Conservation (phyloP, 2,329 filamentous ascomycete species). For the Conoideocrella luteorostrata region DNA sequence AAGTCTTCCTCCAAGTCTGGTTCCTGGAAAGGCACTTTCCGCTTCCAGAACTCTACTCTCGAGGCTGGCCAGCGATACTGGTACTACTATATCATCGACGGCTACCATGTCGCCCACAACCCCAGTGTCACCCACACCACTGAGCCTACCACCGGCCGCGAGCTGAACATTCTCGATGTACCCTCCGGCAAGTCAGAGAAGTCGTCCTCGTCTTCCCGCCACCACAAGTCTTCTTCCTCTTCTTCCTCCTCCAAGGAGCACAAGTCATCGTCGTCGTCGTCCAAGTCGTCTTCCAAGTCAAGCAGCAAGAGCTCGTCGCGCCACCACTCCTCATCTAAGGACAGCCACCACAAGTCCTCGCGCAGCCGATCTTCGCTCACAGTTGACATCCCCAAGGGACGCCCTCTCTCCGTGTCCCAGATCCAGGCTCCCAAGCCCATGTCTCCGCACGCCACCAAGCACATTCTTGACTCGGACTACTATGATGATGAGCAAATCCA, state of each 20-base stretch:
- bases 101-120: slow-evolving; percentile 96
- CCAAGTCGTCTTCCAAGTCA: slow-evolving; percentile 31
- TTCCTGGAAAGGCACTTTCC: slow-evolving; percentile 93
- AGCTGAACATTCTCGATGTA: slow-evolving; percentile 95
- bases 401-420: slow-evolving; percentile 78
- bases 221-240: slow-evolving; percentile 17
- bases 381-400: slow-evolving; percentile 76
- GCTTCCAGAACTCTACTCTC: slow-evolving; percentile 82
- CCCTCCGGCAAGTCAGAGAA: slow-evolving; percentile 44
- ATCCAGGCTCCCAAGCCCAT: slow-evolving; percentile 88
- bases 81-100: slow-evolving; percentile 99
- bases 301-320: slow-evolving; percentile 31
- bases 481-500: slow-evolving; percentile 65
- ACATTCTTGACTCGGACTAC: slow-evolving; percentile 80
- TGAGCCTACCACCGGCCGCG: slow-evolving; percentile 94
- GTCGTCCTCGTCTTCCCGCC: slow-evolving; percentile 36
- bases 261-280: slow-evolving; percentile 25
- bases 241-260: slow-evolving; percentile 20
- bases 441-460: slow-evolving; percentile 78
- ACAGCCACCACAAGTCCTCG: slow-evolving; percentile 34
- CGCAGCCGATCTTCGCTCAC: slow-evolving; percentile 44
- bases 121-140: slow-evolving; percentile 81
- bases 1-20: slow-evolving; percentile 75
- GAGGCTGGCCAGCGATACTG: slow-evolving; percentile 91
- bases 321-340: slow-evolving; percentile 40